Evolutionary conservation across 768 basidiomycete genomes (phyloP).

Genomic region (Tricholoma sp.): DNA sequence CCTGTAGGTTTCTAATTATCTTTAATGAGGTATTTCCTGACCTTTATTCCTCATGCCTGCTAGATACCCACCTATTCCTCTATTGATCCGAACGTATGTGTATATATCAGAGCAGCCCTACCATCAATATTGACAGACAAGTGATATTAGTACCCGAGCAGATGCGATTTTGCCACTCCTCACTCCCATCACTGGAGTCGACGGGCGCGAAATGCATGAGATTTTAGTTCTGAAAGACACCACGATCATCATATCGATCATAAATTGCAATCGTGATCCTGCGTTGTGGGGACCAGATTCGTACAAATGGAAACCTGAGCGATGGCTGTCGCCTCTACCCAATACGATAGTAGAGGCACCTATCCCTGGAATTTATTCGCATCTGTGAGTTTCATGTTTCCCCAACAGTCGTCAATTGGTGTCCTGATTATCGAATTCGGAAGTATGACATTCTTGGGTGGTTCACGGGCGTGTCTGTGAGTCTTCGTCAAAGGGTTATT

Average conservation of each 20-base stretch:
- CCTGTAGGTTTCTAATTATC: too few relatives aligned
- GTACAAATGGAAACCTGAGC: slow-evolving; percentile 44
- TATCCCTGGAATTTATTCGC: too few relatives aligned
- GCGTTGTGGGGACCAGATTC: too few relatives aligned
- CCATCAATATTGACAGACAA: not conserved
- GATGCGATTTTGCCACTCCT: slow-evolving; percentile 38
- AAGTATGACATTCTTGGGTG: slow-evolving; percentile 45
- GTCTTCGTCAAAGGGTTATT: too few relatives aligned
- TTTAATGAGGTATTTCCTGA: too few relatives aligned
- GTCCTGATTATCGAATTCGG: too few relatives aligned
- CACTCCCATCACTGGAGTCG: slow-evolving; percentile 27
- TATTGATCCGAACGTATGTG: slow-evolving; percentile 13
- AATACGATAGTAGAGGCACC: slow-evolving; percentile 28
- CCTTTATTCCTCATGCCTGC: not conserved
- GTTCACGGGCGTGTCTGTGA: too few relatives aligned
- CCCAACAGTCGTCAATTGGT: slow-evolving; percentile 80
- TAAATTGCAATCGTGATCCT: too few relatives aligned
- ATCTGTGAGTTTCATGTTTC: too few relatives aligned
- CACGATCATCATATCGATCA: slow-evolving; percentile 30
- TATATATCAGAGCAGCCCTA: not conserved
- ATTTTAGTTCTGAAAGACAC: slow-evolving; percentile 37
- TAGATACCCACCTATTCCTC: slow-evolving; percentile 14
- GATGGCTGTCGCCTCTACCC: slow-evolving; percentile 40
- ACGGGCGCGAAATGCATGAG: slow-evolving; percentile 31
- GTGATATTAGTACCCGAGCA: slow-evolving; percentile 23